Conservation (phyloP, 495 filamentous ascomycete genomes). For the Cryomyces minteri region DNA sequence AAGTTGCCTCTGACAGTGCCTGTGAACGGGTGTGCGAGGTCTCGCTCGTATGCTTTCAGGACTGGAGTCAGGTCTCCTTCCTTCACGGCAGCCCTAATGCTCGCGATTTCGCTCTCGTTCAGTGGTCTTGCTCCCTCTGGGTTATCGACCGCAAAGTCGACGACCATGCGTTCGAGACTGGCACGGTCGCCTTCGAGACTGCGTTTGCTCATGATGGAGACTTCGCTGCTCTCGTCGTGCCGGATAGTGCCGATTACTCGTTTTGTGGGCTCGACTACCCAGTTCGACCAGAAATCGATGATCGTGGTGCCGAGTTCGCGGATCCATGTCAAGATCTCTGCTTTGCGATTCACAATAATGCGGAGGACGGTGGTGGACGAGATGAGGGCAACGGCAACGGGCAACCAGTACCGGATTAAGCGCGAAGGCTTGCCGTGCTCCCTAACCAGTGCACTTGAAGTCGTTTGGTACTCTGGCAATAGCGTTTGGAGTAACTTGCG, state of each 20-base stretch:
- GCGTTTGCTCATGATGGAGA: slow-evolving; percentile 85
- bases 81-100: slow-evolving; percentile 56
- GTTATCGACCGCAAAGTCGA: slow-evolving; percentile 78
- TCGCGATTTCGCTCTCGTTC: slow-evolving; percentile 40
- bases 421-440: slow-evolving; percentile 56
- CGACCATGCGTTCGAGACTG: slow-evolving; percentile 90
- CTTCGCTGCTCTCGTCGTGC: slow-evolving; percentile 76
- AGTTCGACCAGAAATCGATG: slow-evolving; percentile 85
- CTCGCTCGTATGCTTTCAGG: slow-evolving; percentile 74
- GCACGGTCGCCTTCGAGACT: slow-evolving; percentile 76
- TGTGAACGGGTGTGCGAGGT: slow-evolving; percentile 57
- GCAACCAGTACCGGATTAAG: slow-evolving; percentile 79
- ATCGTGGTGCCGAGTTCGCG: slow-evolving; percentile 53
- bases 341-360: slow-evolving; percentile 49
- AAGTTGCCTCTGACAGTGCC: slow-evolving; percentile 71
- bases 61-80: slow-evolving; percentile 90
- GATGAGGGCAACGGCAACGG: slow-evolving; percentile 41
- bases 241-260: slow-evolving; percentile 82
- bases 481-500: slow-evolving; percentile 39
- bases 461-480: slow-evolving; percentile 36
- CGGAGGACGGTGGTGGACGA: slow-evolving; percentile 67
- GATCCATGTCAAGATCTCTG: slow-evolving; percentile 61
- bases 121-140: slow-evolving; percentile 28
- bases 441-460: slow-evolving; percentile 28
- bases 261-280: slow-evolving; percentile 69